phyloP scores from a whole-genome alignment of 306 rosid genomes.

The Dalbergia cultrata region DNA sequence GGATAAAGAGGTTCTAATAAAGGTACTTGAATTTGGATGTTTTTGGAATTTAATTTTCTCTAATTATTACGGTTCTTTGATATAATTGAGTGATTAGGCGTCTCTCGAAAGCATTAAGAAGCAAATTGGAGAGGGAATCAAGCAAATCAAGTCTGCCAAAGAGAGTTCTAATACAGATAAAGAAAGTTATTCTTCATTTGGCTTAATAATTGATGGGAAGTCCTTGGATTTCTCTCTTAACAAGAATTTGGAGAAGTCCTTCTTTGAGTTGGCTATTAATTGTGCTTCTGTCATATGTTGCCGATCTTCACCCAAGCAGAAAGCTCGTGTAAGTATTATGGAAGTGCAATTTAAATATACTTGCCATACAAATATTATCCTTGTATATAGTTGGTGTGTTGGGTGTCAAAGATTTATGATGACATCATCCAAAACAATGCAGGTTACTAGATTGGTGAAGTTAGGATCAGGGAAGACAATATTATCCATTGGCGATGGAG shows the following conservation, averaged over 20 bases:
- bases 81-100: constrained; percentile 62
- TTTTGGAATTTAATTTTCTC: constrained; percentile 15
- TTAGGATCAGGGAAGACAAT: constrained; percentile 71
- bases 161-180: constrained; percentile 47
- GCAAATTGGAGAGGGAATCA: constrained; percentile 71
- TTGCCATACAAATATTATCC: neutral
- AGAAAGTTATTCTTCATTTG: constrained; percentile 55
- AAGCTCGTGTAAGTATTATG: constrained; percentile 79
- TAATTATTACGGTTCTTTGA: constrained; percentile 45
- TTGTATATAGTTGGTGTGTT: neutral
- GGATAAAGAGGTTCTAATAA: constrained; percentile 59
- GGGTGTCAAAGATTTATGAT: constrained; percentile 41
- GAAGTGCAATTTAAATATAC: constrained; percentile 28
- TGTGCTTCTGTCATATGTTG: constrained; percentile 92
- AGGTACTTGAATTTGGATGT: constrained; percentile 58
- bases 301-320: constrained; percentile 90
- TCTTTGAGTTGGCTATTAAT: constrained; percentile 75
- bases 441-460: constrained; percentile 88
- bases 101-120: constrained; percentile 68
- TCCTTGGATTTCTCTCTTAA: constrained; percentile 80
- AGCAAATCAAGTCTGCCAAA: constrained; percentile 58
- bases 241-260: constrained; percentile 57
- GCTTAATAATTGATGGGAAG: constrained; percentile 87
- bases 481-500: constrained; percentile 92
- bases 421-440: constrained; percentile 43